phyloP scores from a whole-genome alignment of 2,329 filamentous ascomycete genomes.

The Epichloe uncinata region DNA sequence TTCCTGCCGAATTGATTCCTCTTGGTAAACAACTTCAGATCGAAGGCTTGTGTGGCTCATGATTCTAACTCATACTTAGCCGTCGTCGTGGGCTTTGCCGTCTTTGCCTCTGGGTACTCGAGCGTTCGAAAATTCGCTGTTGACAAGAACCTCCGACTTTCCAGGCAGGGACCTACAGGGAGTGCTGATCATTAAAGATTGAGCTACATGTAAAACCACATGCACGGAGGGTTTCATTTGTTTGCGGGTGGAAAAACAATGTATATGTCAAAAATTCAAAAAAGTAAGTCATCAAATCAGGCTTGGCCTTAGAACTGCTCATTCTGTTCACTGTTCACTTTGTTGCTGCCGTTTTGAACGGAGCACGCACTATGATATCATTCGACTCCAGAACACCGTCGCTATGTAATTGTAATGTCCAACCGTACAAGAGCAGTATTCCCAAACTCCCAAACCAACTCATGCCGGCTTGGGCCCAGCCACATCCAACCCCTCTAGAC shows the following conservation, averaged over 20 bases:
- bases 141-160: slow-evolving; percentile 87
- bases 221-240: slow-evolving; percentile 3
- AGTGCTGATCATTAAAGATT: slow-evolving; percentile 20
- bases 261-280: slow-evolving; percentile 8
- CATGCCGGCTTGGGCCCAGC: slow-evolving; percentile 75
- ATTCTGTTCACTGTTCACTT: slow-evolving; percentile 8
- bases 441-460: slow-evolving; percentile 13
- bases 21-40: slow-evolving; percentile 49
- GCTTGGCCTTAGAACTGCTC: neutral
- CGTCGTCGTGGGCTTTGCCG: slow-evolving; percentile 74
- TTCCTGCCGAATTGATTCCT: slow-evolving; percentile 88
- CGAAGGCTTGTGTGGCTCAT: neutral
- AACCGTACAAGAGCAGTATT: slow-evolving; percentile 7
- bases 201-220: slow-evolving; percentile 2
- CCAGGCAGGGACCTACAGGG: slow-evolving; percentile 46
- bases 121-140: slow-evolving; percentile 66
- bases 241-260: slow-evolving; percentile 5
- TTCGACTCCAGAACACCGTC: slow-evolving; percentile 27
- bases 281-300: slow-evolving; percentile 9
- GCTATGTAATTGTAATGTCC: slow-evolving; percentile 29
- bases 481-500: slow-evolving; percentile 82
- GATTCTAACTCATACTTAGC: slow-evolving; percentile 32
- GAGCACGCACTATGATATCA: slow-evolving; percentile 8
- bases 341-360: slow-evolving; percentile 10
- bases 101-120: slow-evolving; percentile 73